phyloP scores from a whole-genome alignment of 495 filamentous ascomycete species.

The Aspergillus homomorphus region DNA sequence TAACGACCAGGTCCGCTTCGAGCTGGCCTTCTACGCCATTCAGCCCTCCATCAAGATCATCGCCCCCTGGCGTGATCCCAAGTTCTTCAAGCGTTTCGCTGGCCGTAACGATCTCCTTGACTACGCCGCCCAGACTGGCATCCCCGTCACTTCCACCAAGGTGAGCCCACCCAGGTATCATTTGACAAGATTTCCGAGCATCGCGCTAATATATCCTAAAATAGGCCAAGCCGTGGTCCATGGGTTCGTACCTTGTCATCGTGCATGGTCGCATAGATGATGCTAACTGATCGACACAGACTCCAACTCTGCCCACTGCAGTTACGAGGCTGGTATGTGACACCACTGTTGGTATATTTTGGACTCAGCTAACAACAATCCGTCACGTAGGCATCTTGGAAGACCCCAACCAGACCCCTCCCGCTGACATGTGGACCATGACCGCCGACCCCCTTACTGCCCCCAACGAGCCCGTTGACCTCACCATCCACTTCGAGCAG shows the following conservation, averaged over 20 bases:
- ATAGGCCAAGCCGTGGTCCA: slow-evolving; percentile 68
- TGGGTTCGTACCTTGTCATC: slow-evolving; percentile 21
- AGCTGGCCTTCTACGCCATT: slow-evolving; percentile 71
- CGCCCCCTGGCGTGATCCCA: slow-evolving; percentile 81
- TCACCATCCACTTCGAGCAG: slow-evolving; percentile 80
- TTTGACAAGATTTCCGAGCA: background rate
- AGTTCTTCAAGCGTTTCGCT: slow-evolving; percentile 78
- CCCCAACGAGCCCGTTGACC: slow-evolving; percentile 70
- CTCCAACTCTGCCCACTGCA: slow-evolving; percentile 89
- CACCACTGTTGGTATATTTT: background rate
- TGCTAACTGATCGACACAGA: slow-evolving; percentile 37
- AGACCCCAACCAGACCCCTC: slow-evolving; percentile 55
- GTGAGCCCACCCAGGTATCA: background rate
- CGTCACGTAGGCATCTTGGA: slow-evolving; percentile 29
- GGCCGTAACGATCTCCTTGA: slow-evolving; percentile 87
- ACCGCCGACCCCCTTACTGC: slow-evolving; percentile 75
- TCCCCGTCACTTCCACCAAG: slow-evolving; percentile 87
- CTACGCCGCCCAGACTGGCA: slow-evolving; percentile 73
- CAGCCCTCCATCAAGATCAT: slow-evolving; percentile 80
- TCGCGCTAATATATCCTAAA: background rate
- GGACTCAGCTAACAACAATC: background rate
- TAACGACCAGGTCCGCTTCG: slow-evolving; percentile 86
- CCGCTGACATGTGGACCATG: slow-evolving; percentile 79
- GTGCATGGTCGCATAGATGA: background rate
- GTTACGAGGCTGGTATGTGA: slow-evolving; percentile 73